A percentile compares a stretch with the other conserved stretches of the same genome.
These are phyloP conservation scores for Neopestalotiopsis rosae DNA, from an alignment of 2,329 filamentous ascomycete species.

Conservation along the genomic window DNA sequence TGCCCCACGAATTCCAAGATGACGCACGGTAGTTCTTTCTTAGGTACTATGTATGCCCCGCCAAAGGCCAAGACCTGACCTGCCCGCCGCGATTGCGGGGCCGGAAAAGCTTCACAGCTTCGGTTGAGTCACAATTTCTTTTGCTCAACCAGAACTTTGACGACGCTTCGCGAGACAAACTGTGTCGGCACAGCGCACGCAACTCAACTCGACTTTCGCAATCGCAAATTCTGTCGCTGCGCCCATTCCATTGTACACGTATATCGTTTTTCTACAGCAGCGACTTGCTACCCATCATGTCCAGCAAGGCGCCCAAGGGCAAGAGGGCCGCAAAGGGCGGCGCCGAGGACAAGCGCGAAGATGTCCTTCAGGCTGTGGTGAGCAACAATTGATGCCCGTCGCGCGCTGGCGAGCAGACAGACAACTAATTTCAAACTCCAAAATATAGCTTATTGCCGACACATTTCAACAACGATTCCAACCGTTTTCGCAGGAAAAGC, in stretches of 20 bases:
- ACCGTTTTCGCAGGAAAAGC: slow-evolving; percentile 87
- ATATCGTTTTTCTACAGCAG: neutral
- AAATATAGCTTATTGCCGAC: slow-evolving; percentile 79
- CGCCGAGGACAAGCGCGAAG: slow-evolving; percentile 61
- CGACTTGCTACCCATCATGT: slow-evolving; percentile 13
- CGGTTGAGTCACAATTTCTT: slow-evolving; percentile 14
- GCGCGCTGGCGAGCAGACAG: neutral
- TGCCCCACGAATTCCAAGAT: neutral
- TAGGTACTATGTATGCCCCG: neutral
- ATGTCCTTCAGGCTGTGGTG: slow-evolving; percentile 55
- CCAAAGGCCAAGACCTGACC: slow-evolving; percentile 5
- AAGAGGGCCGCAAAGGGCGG: slow-evolving; percentile 58
- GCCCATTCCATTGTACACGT: neutral
- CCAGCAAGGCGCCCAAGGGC: slow-evolving; percentile 45
- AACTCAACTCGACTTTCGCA: neutral
- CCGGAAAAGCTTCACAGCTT: slow-evolving; percentile 2
- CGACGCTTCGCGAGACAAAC: neutral
- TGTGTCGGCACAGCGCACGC: neutral
- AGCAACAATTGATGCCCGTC: slow-evolving; percentile 17
- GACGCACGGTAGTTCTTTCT: neutral
- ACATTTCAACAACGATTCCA: slow-evolving; percentile 92
- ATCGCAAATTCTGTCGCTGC: neutral
- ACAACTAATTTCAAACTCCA: neutral
- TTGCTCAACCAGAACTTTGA: neutral
- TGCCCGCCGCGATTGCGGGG: slow-evolving; percentile 7